Conservation (phyloP, 768 basidiomycete species). For the Pisolithus tinctorius region DNA sequence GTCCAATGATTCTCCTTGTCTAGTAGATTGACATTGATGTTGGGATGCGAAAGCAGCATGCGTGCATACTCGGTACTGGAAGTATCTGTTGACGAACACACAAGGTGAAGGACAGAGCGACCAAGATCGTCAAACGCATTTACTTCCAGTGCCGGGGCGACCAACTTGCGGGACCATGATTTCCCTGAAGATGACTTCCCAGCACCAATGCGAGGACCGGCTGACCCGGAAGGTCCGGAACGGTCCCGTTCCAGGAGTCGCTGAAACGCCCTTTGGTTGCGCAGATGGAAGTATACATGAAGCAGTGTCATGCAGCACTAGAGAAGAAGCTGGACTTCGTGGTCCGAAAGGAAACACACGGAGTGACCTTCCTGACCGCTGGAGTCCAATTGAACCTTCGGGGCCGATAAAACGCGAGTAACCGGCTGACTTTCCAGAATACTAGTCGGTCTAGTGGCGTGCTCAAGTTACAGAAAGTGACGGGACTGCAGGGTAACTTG, state of each 20-base stretch:
- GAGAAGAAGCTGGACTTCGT: slow-evolving; percentile 7
- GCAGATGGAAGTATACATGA: slow-evolving; percentile 67
- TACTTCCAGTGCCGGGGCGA: slow-evolving; percentile 42
- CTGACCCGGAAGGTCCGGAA: slow-evolving; percentile 26
- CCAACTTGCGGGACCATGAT: slow-evolving; percentile 49
- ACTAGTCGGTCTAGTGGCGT: neutral
- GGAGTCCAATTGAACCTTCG: slow-evolving; percentile 11
- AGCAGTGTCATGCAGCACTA: slow-evolving; percentile 64
- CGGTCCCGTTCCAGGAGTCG: slow-evolving; percentile 54
- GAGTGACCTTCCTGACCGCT: slow-evolving; percentile 19
- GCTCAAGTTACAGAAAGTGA: neutral
- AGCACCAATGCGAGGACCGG: slow-evolving; percentile 34
- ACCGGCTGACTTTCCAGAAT: neutral
- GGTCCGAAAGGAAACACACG: slow-evolving; percentile 17
- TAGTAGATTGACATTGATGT: slow-evolving; percentile 68
- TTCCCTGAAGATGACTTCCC: slow-evolving; percentile 29
- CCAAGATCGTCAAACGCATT: slow-evolving; percentile 71
- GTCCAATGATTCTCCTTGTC: slow-evolving; percentile 91
- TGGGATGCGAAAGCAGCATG: slow-evolving; percentile 67
- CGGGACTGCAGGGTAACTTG: neutral
- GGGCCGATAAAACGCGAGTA: slow-evolving; percentile 3
- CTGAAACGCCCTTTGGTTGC: slow-evolving; percentile 72
- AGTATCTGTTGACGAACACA: slow-evolving; percentile 56
- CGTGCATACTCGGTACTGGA: slow-evolving; percentile 71
- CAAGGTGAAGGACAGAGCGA: slow-evolving; percentile 76